phyloP scores from a whole-genome alignment of 129 eudicot species.

The Escallonia rubra region DNA sequence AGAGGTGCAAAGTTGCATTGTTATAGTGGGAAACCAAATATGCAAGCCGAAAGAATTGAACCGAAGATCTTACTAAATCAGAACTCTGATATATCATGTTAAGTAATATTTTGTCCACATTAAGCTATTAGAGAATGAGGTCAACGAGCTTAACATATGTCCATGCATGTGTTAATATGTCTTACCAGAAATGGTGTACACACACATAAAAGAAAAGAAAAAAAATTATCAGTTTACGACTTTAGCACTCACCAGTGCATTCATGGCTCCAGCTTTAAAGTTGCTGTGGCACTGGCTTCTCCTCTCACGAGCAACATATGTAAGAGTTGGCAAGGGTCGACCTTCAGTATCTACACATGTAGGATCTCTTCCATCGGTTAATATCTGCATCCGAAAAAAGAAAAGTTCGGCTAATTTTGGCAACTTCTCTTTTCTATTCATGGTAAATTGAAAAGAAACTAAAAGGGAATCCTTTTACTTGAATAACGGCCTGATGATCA shows the following conservation, averaged over 20 bases:
- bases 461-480: slow-evolving; percentile 18
- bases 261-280: slow-evolving; percentile 96
- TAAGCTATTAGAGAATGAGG: neutral
- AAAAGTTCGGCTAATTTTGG: neutral
- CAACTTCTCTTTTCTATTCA: no score
- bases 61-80: no score
- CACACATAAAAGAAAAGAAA: neutral
- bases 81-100: no score
- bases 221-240: neutral
- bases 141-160: neutral
- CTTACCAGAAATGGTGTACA: no score
- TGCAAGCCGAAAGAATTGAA: no score
- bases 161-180: no score
- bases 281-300: slow-evolving; percentile 59
- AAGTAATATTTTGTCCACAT: neutral
- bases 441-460: neutral
- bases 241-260: slow-evolving; percentile 58
- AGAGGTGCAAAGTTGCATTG: no score
- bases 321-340: slow-evolving; percentile 48
- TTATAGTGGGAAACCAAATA: no score
- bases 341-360: slow-evolving; percentile 45
- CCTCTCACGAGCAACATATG: slow-evolving; percentile 79
- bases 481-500: slow-evolving; percentile 52
- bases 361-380: slow-evolving; percentile 38
- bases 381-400: slow-evolving; percentile 28